These are phyloP conservation scores for Candida tropicalis DNA, from an alignment of 1,139 yeast genomes.

Conservation along the genomic window DNA sequence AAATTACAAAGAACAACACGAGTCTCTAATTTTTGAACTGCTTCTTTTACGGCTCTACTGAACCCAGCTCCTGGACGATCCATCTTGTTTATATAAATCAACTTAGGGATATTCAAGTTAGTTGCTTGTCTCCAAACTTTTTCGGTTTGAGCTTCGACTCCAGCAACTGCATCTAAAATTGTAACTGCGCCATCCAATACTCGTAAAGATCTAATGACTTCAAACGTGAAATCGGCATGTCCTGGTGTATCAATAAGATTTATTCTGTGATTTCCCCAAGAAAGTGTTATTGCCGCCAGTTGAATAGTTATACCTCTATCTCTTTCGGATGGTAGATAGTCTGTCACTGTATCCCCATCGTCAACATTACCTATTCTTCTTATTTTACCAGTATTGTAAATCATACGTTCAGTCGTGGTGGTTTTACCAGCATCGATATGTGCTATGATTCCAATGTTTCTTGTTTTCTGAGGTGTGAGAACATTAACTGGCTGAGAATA, in stretches of 20 bases:
- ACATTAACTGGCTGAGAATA: not conserved
- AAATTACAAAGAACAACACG: slow-evolving; percentile 72
- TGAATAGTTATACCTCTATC: slow-evolving; percentile 95
- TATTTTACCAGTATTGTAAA: slow-evolving; percentile 83
- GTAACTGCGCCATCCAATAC: slow-evolving; percentile 95
- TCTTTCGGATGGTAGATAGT: slow-evolving; percentile 86
- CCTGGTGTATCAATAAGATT: slow-evolving; percentile 98
- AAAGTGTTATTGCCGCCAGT: slow-evolving; percentile 91
- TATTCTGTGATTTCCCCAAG: slow-evolving; percentile 78
- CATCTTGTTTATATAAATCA: slow-evolving; percentile 90
- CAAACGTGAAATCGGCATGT: slow-evolving; percentile 96
- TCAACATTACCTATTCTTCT: slow-evolving; percentile 89
- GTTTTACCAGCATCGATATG: slow-evolving; percentile 93
- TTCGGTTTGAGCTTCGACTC: slow-evolving; percentile 97
- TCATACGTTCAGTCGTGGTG: slow-evolving; percentile 89
- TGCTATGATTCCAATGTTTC: slow-evolving; percentile 83
- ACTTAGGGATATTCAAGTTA: slow-evolving; percentile 65
- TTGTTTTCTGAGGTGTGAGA: slow-evolving; percentile 26
- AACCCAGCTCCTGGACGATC: slow-evolving; percentile 96
- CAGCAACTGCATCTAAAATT: slow-evolving; percentile 93
- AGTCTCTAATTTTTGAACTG: slow-evolving; percentile 76
- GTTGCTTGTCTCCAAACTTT: slow-evolving; percentile 93
- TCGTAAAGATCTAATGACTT: slow-evolving; percentile 84
- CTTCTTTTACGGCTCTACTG: slow-evolving; percentile 84
- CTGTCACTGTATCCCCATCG: slow-evolving; percentile 96